Conservation (phyloP, 164 flowering plant species). For the Pachysandra terminalis region DNA sequence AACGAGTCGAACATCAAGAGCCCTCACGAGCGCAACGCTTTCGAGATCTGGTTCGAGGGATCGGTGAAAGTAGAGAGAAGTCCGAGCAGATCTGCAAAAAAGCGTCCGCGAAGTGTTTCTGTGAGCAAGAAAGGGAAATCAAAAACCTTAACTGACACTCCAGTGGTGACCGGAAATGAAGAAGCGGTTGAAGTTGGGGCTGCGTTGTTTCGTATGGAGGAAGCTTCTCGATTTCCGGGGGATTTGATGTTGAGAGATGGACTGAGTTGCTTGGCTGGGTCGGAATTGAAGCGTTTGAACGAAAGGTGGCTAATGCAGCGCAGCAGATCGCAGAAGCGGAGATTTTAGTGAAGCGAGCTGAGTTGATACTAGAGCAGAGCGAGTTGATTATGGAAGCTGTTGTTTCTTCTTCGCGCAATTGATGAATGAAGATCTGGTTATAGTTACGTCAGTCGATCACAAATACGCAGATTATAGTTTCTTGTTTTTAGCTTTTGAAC, state of each 20-base stretch:
- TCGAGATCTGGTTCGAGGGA: slow-evolving; percentile 16
- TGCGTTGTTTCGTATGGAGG: slow-evolving; percentile 3
- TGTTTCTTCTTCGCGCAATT: not conserved
- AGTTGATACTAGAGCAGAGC: not conserved
- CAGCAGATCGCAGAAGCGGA: slow-evolving; percentile 15
- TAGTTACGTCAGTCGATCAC: no score
- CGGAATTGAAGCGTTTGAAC: not conserved
- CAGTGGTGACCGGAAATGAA: no score
- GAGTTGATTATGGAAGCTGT: slow-evolving; percentile 10
- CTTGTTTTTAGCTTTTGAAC: no score
- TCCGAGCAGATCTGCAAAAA: not conserved
- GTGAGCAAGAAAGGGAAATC: not conserved
- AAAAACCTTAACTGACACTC: not conserved
- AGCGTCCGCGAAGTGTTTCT: not conserved
- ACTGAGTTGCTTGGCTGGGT: not conserved
- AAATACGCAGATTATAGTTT: no score
- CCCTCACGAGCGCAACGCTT: slow-evolving; percentile 7
- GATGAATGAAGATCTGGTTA: not conserved
- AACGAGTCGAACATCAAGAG: not conserved
- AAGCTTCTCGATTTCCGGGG: not conserved
- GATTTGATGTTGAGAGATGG: slow-evolving; percentile 4
- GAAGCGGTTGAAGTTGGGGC: no score
- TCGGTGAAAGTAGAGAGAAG: no score
- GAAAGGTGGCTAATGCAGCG: slow-evolving; percentile 9
- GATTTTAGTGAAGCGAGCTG: not conserved